Evolutionary conservation across 2,329 filamentous ascomycete genomes (phyloP), one percentile per base, ranked within the genome.

Genomic region (Ceratocystis ficicola): DNA sequence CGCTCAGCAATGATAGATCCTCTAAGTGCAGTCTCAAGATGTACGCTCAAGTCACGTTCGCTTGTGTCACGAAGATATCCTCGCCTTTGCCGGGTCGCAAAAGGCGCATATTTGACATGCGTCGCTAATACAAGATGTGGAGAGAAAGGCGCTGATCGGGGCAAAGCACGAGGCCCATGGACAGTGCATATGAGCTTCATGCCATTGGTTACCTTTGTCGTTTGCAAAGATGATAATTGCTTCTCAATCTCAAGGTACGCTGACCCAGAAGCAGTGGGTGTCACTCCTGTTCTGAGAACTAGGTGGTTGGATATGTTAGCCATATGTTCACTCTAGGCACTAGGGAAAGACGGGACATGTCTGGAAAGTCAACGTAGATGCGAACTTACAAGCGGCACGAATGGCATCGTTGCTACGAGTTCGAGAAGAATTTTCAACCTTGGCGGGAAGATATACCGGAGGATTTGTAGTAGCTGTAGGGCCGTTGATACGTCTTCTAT

Each of bases 91-190:
- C 88, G 83, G 5, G 90, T 90, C 1, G 94, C 93, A 73, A 99
- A 99, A 0, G 94, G 92, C 0, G 94, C 92, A 74, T 95, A 97
- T 77, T 97, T 99, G 73, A 99, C 88, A 71, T 96, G 90, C 2
- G 93, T 95, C 15, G 89, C 90, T 63, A 99, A 83, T 57, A 96
- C 87, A 69, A 97, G 85, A 71, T 96, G 92, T 8, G 94, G 90
- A 64, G 90, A 94, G 77, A 96, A 99, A 1, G 90, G 87, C 32
- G 90, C 90, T 66, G 89, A 95, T 73, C 91, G 86, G 41, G 93
- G 92, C 52, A 99, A 82, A 28, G 94, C 91, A 70, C 92, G 86
- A 2, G 94, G 94, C 1, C 94, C 94, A 76, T 97, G 93, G 65
- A 97, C 90, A 10, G 90, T 92, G 75, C 92, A 96, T 69, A 87